A percentile compares a stretch with the other conserved stretches of the same genome.
These are phyloP conservation scores for Boechera retrofracta DNA, from an alignment of 345 rosid genomes.

Conservation along the genomic window DNA sequence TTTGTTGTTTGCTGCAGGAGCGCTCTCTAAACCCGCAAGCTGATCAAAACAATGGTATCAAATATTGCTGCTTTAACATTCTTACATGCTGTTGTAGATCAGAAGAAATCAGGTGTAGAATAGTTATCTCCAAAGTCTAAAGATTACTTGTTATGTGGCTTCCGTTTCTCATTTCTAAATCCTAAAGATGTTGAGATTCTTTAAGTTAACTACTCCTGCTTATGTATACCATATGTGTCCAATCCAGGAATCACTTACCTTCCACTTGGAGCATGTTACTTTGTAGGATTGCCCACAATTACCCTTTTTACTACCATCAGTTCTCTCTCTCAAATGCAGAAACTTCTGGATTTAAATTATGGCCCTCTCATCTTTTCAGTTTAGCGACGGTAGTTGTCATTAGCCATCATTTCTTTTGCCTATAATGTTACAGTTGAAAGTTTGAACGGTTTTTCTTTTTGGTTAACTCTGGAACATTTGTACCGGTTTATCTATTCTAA, in stretches of 20 bases:
- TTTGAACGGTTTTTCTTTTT: too few relatives aligned
- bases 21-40: slow-evolving; percentile 57
- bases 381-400: too few relatives aligned
- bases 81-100: slow-evolving; percentile 31
- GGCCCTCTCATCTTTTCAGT: too few relatives aligned
- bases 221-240: neutral
- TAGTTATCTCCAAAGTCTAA: slow-evolving; percentile 25
- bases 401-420: too few relatives aligned
- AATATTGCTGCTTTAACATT: neutral
- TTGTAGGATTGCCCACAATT: neutral
- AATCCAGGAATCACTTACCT: neutral
- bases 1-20: slow-evolving; percentile 87
- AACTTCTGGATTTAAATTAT: too few relatives aligned
- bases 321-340: too few relatives aligned
- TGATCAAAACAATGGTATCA: slow-evolving; percentile 28
- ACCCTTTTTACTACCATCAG: neutral
- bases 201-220: neutral
- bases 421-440: too few relatives aligned
- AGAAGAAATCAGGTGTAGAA: slow-evolving; percentile 31
- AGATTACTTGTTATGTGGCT: slow-evolving; percentile 9
- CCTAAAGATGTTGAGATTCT: slow-evolving; percentile 26
- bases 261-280: slow-evolving; percentile 16
- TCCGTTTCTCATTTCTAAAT: slow-evolving; percentile 4
- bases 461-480: too few relatives aligned
- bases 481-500: too few relatives aligned